Conservation (phyloP, 2,329 filamentous ascomycete genomes). For the Neofusicoccum parvum region DNA sequence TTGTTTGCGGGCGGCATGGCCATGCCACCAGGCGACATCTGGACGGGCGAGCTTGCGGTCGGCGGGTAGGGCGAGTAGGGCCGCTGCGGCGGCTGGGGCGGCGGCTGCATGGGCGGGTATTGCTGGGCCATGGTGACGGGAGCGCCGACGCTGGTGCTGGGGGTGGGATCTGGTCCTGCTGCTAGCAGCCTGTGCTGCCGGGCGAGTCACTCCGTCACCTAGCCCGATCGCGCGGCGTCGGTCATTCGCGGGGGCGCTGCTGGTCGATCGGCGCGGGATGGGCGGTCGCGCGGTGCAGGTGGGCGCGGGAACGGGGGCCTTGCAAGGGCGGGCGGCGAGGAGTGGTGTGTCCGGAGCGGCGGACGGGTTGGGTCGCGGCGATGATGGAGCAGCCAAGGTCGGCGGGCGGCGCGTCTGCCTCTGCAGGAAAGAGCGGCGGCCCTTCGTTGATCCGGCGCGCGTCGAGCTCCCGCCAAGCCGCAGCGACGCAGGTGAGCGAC, state of each 20-base stretch:
- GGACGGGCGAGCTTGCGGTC: slow-evolving; percentile 38
- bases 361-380: neutral
- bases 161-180: neutral
- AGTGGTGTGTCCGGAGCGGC: neutral
- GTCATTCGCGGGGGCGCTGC: slow-evolving; percentile 12
- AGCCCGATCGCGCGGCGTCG: slow-evolving; percentile 2
- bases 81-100: slow-evolving; percentile 49
- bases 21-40: slow-evolving; percentile 49
- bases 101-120: slow-evolving; percentile 33
- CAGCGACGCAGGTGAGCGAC: neutral
- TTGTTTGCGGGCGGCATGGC: slow-evolving; percentile 68
- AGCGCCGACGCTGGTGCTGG: slow-evolving; percentile 2
- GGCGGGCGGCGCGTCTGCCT: slow-evolving; percentile 10
- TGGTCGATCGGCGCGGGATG: neutral
- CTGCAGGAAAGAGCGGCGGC: slow-evolving; percentile 1
- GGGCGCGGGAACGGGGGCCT: neutral
- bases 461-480: neutral
- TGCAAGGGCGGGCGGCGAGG: neutral
- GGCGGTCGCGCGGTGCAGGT: neutral
- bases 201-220: slow-evolving; percentile 18
- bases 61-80: slow-evolving; percentile 60
- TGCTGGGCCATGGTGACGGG: slow-evolving; percentile 28
- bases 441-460: slow-evolving; percentile 9
- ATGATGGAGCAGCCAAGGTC: slow-evolving; percentile 7
- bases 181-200: slow-evolving; percentile 16